A percentile compares a stretch with the other conserved stretches of the same genome.
phyloP scores from a whole-genome alignment of 345 rosid genomes.

The Bruguiera parviflora region DNA sequence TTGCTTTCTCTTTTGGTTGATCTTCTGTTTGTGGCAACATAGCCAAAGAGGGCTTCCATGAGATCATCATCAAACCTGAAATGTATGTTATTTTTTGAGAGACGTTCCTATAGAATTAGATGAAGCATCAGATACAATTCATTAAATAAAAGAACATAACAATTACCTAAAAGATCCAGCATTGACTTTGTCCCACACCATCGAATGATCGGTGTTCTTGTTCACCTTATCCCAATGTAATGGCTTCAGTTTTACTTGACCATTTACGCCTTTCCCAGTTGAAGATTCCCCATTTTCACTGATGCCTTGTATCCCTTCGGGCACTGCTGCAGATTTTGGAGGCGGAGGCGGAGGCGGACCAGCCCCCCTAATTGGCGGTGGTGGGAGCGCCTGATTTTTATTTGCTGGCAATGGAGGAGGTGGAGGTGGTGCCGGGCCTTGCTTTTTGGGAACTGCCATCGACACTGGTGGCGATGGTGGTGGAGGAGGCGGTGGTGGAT shows the following conservation, averaged over 20 bases:
- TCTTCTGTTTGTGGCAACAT: slow-evolving; percentile 50
- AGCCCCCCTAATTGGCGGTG: slow-evolving; percentile 37
- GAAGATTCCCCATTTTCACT: slow-evolving; percentile 34
- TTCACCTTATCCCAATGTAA: slow-evolving; percentile 89
- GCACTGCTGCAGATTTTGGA: slow-evolving; percentile 40
- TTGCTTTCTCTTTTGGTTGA: slow-evolving; percentile 24
- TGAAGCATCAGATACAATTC: not conserved
- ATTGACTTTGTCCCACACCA: slow-evolving; percentile 89
- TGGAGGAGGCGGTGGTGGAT: slow-evolving; percentile 17
- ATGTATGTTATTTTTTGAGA: not conserved
- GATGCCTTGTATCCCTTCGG: slow-evolving; percentile 17
- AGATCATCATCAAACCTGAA: slow-evolving; percentile 74
- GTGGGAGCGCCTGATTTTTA: slow-evolving; percentile 29
- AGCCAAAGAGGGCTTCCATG: slow-evolving; percentile 93
- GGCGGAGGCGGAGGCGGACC: slow-evolving; percentile 28
- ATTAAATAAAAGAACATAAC: not conserved
- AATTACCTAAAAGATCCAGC: slow-evolving; percentile 79
- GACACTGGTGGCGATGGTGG: not conserved
- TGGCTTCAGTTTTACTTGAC: slow-evolving; percentile 71
- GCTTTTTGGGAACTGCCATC: slow-evolving; percentile 17
- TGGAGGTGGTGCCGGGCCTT: slow-evolving; percentile 32
- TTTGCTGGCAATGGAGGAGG: slow-evolving; percentile 22
- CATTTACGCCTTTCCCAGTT: slow-evolving; percentile 26
- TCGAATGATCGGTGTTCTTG: slow-evolving; percentile 57
- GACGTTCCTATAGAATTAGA: not conserved